phyloP scores from a whole-genome alignment of 306 rosid species.

The Acacia acuminata region DNA sequence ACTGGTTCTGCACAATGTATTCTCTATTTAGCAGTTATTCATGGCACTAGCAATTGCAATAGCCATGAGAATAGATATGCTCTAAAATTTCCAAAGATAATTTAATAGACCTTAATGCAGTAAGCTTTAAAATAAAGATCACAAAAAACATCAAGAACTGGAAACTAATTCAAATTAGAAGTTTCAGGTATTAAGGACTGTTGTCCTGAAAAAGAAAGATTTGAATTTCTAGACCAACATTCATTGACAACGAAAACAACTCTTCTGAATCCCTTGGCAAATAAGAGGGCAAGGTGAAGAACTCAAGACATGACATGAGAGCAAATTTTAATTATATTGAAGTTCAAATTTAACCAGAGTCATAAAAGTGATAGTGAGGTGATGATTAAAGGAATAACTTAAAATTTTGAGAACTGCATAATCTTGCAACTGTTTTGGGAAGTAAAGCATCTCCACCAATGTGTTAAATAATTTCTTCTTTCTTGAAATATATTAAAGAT shows the following conservation, averaged over 20 bases:
- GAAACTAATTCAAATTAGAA: background rate
- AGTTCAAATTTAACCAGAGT: background rate
- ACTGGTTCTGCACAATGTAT: background rate
- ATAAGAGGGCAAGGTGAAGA: background rate
- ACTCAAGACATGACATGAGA: background rate
- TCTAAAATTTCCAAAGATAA: background rate
- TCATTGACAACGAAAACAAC: background rate
- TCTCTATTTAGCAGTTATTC: background rate
- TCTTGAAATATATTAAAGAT: background rate
- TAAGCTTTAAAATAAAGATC: no score
- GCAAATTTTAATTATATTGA: background rate
- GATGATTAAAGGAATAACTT: background rate
- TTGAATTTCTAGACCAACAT: background rate
- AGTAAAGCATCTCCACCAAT: background rate
- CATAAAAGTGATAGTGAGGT: background rate
- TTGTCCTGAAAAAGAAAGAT: background rate
- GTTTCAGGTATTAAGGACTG: background rate
- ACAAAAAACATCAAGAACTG: background rate
- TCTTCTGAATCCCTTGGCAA: background rate
- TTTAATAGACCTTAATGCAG: background rate
- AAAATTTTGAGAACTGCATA: background rate
- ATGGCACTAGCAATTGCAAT: background rate
- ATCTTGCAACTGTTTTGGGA: background rate
- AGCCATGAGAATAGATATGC: background rate
- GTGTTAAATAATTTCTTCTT: background rate